Percentiles rank a stretch among this genome's conserved stretches.
These are phyloP conservation scores for Rhodomyrtus tomentosa DNA, from an alignment of 345 rosid species.

Conservation along the genomic window DNA sequence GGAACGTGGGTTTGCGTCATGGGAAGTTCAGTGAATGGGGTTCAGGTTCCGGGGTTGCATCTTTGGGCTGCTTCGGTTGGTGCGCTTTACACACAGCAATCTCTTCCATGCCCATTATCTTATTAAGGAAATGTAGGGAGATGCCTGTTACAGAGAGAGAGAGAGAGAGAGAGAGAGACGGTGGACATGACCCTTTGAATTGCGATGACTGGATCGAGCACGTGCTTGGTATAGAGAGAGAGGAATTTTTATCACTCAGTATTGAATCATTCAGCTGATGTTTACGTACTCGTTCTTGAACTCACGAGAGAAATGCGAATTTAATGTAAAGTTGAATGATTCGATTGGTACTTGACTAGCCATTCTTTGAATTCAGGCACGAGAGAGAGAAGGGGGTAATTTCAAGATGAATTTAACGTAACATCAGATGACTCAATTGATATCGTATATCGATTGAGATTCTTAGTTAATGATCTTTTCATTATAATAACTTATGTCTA, in stretches of 20 bases:
- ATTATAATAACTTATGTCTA: too few relatives aligned
- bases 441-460: not conserved
- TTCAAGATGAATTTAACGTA: not conserved
- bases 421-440: not conserved
- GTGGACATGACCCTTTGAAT: not conserved
- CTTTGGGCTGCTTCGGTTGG: constrained; percentile 10
- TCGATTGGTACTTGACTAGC: not conserved
- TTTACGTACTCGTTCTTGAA: not conserved
- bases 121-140: not conserved
- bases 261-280: not conserved
- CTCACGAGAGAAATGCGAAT: not conserved
- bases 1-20: not conserved
- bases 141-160: not conserved
- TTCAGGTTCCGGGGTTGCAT: not conserved
- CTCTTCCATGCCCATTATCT: not conserved
- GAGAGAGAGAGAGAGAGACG: not conserved
- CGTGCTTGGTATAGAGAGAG: not conserved
- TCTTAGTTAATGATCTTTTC: too few relatives aligned
- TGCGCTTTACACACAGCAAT: not conserved
- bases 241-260: not conserved
- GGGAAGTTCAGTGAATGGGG: constrained; percentile 24
- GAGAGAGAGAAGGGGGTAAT: not conserved
- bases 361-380: not conserved
- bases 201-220: not conserved
- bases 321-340: not conserved